These are phyloP conservation scores for Calycina marina DNA, from an alignment of 2,329 filamentous ascomycete species.

Conservation along the genomic window DNA sequence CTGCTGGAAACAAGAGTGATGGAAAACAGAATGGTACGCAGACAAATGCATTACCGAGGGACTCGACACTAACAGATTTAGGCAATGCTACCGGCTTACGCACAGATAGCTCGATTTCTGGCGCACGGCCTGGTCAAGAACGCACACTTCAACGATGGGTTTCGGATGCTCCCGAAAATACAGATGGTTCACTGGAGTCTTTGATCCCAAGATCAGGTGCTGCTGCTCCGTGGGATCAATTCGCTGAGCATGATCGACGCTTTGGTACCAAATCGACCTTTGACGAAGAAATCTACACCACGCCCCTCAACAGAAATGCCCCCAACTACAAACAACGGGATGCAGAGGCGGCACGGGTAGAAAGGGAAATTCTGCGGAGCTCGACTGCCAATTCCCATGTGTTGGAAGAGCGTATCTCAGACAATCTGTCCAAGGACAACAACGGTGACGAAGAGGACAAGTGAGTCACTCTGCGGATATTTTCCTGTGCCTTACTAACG, in stretches of 20 bases:
- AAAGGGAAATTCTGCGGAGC: constrained; percentile 76
- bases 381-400: constrained; percentile 65
- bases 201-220: constrained; percentile 15
- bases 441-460: constrained; percentile 86
- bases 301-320: constrained; percentile 69
- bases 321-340: constrained; percentile 68
- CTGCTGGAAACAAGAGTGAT: constrained; percentile 36
- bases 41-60: no score
- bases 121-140: constrained; percentile 52
- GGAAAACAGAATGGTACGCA: constrained; percentile 39
- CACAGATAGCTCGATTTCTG: constrained; percentile 81
- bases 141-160: constrained; percentile 73
- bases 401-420: constrained; percentile 73
- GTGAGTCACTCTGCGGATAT: constrained; percentile 30
- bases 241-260: constrained; percentile 72
- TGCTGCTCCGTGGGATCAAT: constrained; percentile 68
- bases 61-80: constrained; percentile 30
- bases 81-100: constrained; percentile 58
- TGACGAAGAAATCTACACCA: constrained; percentile 91
- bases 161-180: constrained; percentile 44
- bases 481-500: background rate
- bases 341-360: constrained; percentile 68
- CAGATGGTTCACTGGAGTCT: constrained; percentile 57
- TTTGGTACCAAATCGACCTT: constrained; percentile 87
- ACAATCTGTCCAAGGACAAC: constrained; percentile 47